Evolutionary conservation across 2,329 filamentous ascomycete genomes (phyloP).

Genomic region (Xylaria sp.): DNA sequence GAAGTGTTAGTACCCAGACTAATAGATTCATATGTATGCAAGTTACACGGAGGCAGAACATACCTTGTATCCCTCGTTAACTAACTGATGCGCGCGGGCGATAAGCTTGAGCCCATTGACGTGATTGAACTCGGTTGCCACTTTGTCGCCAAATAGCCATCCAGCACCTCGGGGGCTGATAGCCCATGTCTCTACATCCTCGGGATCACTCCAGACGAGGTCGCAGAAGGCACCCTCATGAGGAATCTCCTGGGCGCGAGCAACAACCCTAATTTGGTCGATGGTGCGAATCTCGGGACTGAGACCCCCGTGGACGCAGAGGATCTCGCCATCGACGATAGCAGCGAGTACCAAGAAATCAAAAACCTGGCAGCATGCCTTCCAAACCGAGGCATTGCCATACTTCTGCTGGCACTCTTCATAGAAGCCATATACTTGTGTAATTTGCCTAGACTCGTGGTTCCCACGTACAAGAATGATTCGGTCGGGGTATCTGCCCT

Average conservation of each 20-base stretch:
- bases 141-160: conserved; percentile 97
- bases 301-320: conserved; percentile 94
- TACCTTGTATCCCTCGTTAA: conserved; percentile 98
- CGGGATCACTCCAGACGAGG: conserved; percentile 96
- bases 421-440: conserved; percentile 98
- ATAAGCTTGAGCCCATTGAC: conserved; percentile 97
- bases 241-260: conserved; percentile 96
- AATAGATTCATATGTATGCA: not conserved
- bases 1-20: conserved; percentile 44
- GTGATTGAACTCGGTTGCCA: conserved; percentile 96
- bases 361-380: conserved; percentile 99
- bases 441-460: conserved; percentile 97
- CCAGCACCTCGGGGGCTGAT: conserved; percentile 95
- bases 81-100: conserved; percentile 95
- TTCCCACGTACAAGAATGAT: conserved; percentile 98
- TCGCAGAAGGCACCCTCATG: conserved; percentile 99
- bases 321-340: conserved; percentile 97
- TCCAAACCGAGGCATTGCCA: conserved; percentile 99
- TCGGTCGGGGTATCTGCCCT: conserved; percentile 86
- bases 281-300: conserved; percentile 95
- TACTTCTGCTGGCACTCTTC: conserved; percentile 99
- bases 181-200: conserved; percentile 96
- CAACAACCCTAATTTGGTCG: conserved; percentile 98
- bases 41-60: conserved; percentile 65
- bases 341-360: conserved; percentile 96